Conservation (phyloP, 169 alveolate species). For the Eimeria necatrix region DNA sequence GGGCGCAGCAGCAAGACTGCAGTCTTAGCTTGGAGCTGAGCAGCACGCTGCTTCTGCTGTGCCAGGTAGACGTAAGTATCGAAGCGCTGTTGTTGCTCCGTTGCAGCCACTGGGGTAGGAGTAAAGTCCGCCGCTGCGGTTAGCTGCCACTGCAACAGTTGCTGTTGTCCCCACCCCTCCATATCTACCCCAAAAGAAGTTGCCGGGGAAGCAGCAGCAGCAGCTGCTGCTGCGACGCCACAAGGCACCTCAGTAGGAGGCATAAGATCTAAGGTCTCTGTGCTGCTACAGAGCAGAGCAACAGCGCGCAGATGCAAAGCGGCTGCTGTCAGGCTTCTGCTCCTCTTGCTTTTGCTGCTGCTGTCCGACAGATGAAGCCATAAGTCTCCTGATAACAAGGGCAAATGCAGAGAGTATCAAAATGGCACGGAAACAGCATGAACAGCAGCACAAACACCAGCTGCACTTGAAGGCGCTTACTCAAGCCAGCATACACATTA, state of each 20-base stretch:
- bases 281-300: slow-evolving; percentile 25
- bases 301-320: slow-evolving; percentile 20
- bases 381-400: not conserved
- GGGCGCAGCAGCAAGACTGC: not conserved
- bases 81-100: slow-evolving; percentile 2
- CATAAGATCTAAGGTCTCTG: not conserved
- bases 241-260: not conserved
- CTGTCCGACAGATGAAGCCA: not conserved
- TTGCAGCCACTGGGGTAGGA: not conserved
- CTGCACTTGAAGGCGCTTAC: not conserved
- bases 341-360: not conserved
- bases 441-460: not conserved
- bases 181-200: slow-evolving; percentile 2
- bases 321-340: not conserved
- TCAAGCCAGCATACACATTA: not conserved
- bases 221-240: not conserved
- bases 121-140: slow-evolving; percentile 6
- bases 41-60: slow-evolving; percentile 32
- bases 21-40: not conserved
- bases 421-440: not conserved
- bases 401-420: not conserved
- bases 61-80: not conserved
- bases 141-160: slow-evolving; percentile 48
- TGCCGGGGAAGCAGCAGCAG: slow-evolving; percentile 25
- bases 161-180: slow-evolving; percentile 26